Conservation (phyloP, 495 filamentous ascomycete species). For the Bryoglossum gracile region DNA sequence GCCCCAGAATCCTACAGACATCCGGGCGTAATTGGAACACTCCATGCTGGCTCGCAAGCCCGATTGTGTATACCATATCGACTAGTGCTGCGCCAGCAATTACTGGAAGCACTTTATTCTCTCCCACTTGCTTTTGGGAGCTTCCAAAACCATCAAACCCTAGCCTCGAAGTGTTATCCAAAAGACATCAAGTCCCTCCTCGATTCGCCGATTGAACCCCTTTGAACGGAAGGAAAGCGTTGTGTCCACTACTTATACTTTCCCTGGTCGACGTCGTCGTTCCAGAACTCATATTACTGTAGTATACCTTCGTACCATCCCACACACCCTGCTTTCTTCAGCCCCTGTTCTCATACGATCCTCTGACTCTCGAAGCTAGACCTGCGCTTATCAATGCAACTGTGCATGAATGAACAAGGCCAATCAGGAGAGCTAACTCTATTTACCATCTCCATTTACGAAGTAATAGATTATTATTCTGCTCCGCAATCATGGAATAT, state of each 20-base stretch:
- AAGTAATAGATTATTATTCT: too few species aligned
- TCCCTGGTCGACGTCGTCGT: too few species aligned
- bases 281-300: too few species aligned
- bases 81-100: too few species aligned
- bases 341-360: neutral
- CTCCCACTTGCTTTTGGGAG: constrained; percentile 13
- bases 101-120: too few species aligned
- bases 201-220: neutral
- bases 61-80: too few species aligned
- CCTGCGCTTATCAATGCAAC: constrained; percentile 14
- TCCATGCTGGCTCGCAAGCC: too few species aligned
- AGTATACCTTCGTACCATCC: neutral
- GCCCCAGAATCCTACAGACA: too few species aligned
- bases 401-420: neutral
- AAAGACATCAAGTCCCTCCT: neutral
- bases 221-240: too few species aligned
- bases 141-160: neutral
- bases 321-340: neutral
- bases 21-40: neutral
- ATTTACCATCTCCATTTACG: too few species aligned
- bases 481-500: constrained; percentile 26
- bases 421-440: constrained; percentile 10
- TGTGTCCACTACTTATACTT: too few species aligned
- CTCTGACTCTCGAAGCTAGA: neutral
- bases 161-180: neutral